These are phyloP conservation scores for Dichomitus squalens DNA, from an alignment of 1,284 basidiomycete species.

Conservation along the genomic window DNA sequence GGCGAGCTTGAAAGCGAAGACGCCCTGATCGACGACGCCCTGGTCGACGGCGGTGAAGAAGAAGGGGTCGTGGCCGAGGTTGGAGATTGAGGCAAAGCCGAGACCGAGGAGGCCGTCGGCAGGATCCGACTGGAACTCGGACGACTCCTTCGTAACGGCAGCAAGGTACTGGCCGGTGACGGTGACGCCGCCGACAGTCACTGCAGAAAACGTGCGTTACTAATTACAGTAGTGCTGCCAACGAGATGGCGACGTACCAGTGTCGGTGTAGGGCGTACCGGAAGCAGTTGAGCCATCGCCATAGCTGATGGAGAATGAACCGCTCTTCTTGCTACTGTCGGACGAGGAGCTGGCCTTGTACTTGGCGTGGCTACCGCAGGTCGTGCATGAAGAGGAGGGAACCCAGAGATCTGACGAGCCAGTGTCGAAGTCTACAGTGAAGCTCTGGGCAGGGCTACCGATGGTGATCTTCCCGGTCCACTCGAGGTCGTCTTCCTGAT, in stretches of 20 bases:
- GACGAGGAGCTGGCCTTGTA: constrained; percentile 39
- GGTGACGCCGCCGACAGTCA: constrained; percentile 17
- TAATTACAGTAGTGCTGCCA: too few relatives aligned
- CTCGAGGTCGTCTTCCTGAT: constrained; percentile 15
- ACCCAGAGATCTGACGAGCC: constrained; percentile 32
- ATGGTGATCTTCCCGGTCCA: constrained; percentile 27
- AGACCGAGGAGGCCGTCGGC: constrained; percentile 30
- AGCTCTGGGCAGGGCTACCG: constrained; percentile 24
- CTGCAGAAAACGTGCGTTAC: not conserved
- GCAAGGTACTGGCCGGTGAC: constrained; percentile 26
- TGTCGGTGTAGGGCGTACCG: constrained; percentile 56
- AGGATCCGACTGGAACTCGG: constrained; percentile 12
- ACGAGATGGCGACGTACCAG: constrained; percentile 27
- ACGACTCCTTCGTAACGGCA: constrained; percentile 18
- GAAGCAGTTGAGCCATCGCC: constrained; percentile 55
- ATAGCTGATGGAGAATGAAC: constrained; percentile 49
- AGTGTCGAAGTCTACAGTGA: constrained; percentile 32
- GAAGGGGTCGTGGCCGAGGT: constrained; percentile 34
- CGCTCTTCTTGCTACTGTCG: constrained; percentile 34
- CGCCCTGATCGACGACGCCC: constrained; percentile 35
- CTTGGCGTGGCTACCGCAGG: constrained; percentile 22
- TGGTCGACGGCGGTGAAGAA: constrained; percentile 48
- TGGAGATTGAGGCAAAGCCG: constrained; percentile 24
- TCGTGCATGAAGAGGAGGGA: constrained; percentile 23
- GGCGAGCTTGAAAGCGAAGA: constrained; percentile 60